Conservation (phyloP, 164 flowering plant genomes). For the Nelumbo lutea region DNA sequence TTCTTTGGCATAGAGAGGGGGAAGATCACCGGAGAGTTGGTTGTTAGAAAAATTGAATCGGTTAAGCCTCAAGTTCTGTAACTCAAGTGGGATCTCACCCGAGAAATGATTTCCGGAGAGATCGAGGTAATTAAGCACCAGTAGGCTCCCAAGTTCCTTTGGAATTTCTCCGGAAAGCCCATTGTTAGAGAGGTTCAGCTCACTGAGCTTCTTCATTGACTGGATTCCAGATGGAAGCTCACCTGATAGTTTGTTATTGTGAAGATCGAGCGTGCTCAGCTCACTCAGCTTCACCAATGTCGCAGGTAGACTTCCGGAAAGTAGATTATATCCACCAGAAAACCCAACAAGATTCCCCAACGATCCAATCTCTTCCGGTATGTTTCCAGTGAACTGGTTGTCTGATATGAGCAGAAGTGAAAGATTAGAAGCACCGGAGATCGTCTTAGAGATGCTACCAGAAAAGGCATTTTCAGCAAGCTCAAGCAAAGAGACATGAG, state of each 20-base stretch:
- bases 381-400: too few species aligned
- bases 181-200: too few species aligned
- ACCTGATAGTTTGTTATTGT: too few species aligned
- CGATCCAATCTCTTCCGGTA: constrained; percentile 43
- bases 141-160: constrained; percentile 35
- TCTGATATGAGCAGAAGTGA: constrained; percentile 34
- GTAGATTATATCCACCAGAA: too few species aligned
- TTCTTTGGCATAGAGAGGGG: constrained; percentile 40
- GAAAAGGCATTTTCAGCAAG: constrained; percentile 45
- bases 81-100: constrained; percentile 40
- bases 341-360: constrained; percentile 30
- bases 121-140: constrained; percentile 48
- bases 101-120: constrained; percentile 42
- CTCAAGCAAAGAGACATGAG: constrained; percentile 53
- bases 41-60: constrained; percentile 47
- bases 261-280: too few species aligned
- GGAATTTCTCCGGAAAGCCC: constrained; percentile 55
- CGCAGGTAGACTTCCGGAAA: too few species aligned
- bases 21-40: constrained; percentile 38
- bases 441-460: constrained; percentile 40
- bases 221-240: too few species aligned
- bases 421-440: constrained; percentile 40
- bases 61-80: constrained; percentile 55
- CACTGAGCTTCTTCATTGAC: too few species aligned
- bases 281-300: too few species aligned